Conservation (phyloP, 148 eudicot species). For the Chenopodium quinoa region DNA sequence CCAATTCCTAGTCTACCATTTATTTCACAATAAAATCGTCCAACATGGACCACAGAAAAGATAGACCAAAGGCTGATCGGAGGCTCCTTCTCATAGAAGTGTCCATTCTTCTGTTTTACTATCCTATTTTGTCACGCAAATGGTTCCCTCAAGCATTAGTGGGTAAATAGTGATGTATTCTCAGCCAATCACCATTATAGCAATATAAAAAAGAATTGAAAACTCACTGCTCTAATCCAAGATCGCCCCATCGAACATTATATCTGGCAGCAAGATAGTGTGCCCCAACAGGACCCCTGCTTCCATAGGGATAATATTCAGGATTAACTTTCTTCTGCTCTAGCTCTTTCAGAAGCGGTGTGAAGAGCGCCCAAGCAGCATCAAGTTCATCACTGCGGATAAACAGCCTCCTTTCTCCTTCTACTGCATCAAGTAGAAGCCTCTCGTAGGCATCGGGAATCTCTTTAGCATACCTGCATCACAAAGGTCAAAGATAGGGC, state of each 20-base stretch:
- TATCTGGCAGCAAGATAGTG: constrained; percentile 94
- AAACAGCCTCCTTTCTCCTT: constrained; percentile 90
- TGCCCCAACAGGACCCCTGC: constrained; percentile 94
- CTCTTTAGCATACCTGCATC: constrained; percentile 79
- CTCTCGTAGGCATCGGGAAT: constrained; percentile 97
- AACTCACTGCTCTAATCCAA: constrained; percentile 43
- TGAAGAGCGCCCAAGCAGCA: constrained; percentile 95
- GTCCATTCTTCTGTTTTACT: constrained; percentile 8
- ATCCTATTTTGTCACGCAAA: background rate
- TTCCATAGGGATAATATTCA: constrained; percentile 88
- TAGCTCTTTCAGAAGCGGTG: constrained; percentile 76
- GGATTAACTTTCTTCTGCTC: constrained; percentile 78
- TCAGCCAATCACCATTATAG: background rate
- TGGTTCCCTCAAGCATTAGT: background rate
- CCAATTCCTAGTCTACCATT: constrained; percentile 3
- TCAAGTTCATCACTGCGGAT: constrained; percentile 91
- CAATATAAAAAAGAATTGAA: background rate
- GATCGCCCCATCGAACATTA: constrained; percentile 90
- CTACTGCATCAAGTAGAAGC: constrained; percentile 91
- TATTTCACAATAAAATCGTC: background rate
- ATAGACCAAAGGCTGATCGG: background rate
- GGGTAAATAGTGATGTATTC: background rate
- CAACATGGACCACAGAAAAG: background rate
- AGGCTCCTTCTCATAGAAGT: constrained; percentile 19
- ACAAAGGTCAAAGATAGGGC: background rate